Percentiles rank a stretch among this genome's conserved stretches.
These are phyloP conservation scores for Malbranchea zuffiana DNA, from an alignment of 2,329 filamentous ascomycete genomes.

Conservation along the genomic window DNA sequence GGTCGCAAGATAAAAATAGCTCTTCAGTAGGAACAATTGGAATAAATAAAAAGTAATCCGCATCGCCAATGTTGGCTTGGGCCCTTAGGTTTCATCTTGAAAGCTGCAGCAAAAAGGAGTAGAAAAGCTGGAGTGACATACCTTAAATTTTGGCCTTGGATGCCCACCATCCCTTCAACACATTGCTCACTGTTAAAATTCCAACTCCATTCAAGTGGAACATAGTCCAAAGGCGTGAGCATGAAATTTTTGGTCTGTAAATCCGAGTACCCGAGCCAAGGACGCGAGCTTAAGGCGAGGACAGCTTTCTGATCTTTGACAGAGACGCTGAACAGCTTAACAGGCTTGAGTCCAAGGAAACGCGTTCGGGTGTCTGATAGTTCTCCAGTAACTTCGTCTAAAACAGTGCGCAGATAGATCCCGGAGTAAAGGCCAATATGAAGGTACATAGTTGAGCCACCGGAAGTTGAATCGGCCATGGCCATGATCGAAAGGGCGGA, in stretches of 20 bases:
- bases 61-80: slow-evolving; percentile 29
- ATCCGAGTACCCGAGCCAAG: slow-evolving; percentile 94
- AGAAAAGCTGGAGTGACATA: slow-evolving; percentile 38
- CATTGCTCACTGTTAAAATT: slow-evolving; percentile 95
- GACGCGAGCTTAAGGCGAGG: slow-evolving; percentile 77
- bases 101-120: slow-evolving; percentile 12
- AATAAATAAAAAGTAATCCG: slow-evolving; percentile 40
- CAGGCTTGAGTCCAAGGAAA: slow-evolving; percentile 82
- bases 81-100: slow-evolving; percentile 53
- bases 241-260: slow-evolving; percentile 78
- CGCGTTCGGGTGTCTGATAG: slow-evolving; percentile 88
- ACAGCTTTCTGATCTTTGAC: slow-evolving; percentile 77
- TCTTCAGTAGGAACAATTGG: slow-evolving; percentile 99
- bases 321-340: slow-evolving; percentile 82
- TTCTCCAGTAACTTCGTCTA: slow-evolving; percentile 93
- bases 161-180: slow-evolving; percentile 84
- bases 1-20: background rate
- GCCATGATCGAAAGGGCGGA: slow-evolving; percentile 83
- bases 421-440: slow-evolving; percentile 94
- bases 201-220: slow-evolving; percentile 83
- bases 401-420: slow-evolving; percentile 85
- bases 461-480: slow-evolving; percentile 88
- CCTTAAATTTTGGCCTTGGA: slow-evolving; percentile 79
- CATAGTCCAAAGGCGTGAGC: slow-evolving; percentile 82
- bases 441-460: slow-evolving; percentile 78